phyloP scores from a whole-genome alignment of 306 rosid species.

The Fagus crenata region DNA sequence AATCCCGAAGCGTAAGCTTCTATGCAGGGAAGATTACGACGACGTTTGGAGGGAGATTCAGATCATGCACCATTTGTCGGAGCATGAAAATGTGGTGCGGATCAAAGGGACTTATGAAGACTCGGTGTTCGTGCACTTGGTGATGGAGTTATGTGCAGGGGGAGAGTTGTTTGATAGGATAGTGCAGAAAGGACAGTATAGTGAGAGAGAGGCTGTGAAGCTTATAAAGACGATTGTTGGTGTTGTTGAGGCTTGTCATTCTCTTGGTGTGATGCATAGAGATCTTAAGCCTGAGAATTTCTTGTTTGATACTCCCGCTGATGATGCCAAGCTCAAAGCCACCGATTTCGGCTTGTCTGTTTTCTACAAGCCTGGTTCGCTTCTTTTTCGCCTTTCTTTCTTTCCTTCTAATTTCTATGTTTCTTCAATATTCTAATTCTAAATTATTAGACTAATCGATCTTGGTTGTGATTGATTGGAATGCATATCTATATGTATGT shows the following conservation, averaged over 20 bases:
- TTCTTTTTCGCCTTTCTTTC: slow-evolving; percentile 10
- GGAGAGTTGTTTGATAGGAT: slow-evolving; percentile 92
- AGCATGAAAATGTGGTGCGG: slow-evolving; percentile 65
- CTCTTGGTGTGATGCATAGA: slow-evolving; percentile 94
- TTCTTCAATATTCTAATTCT: background rate
- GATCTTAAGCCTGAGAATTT: slow-evolving; percentile 98
- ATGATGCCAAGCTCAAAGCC: slow-evolving; percentile 77
- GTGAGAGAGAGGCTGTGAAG: slow-evolving; percentile 82
- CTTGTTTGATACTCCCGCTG: slow-evolving; percentile 67
- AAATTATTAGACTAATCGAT: background rate
- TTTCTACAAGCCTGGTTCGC: slow-evolving; percentile 78
- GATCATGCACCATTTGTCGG: slow-evolving; percentile 89
- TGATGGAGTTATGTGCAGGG: slow-evolving; percentile 85
- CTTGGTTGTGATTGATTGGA: background rate
- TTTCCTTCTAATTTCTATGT: background rate
- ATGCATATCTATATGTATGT: background rate
- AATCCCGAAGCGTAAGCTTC: slow-evolving; percentile 80
- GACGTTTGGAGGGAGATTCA: slow-evolving; percentile 96
- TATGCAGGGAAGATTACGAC: slow-evolving; percentile 70
- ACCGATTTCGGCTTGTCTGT: slow-evolving; percentile 86
- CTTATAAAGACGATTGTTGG: slow-evolving; percentile 76
- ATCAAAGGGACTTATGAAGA: slow-evolving; percentile 85
- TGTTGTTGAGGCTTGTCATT: slow-evolving; percentile 80
- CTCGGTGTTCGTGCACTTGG: slow-evolving; percentile 77
- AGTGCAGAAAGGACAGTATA: slow-evolving; percentile 77